Base-by-base conservation (phyloP, 139 green algal genomes). In the Coelastrella sp. region DNA sequence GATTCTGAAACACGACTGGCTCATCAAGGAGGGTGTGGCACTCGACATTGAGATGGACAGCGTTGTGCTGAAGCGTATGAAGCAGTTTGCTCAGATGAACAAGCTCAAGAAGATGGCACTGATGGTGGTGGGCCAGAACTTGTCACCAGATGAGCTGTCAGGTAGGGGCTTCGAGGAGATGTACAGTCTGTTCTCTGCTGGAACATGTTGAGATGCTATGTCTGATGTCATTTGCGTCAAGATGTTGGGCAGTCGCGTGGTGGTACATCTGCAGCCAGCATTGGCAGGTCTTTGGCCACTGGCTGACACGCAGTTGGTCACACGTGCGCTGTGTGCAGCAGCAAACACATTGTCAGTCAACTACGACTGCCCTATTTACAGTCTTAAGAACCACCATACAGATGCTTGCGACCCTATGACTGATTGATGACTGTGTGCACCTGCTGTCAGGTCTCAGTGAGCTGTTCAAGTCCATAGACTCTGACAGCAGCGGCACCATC, bases 51-150 rank as follows among this genome's bases (percentile, higher is more conserved):
- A 85, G 6, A 75, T 98, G 90, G 95, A 96, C 90, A 92, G 66
- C 78, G 92, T 96, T 49, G 95, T 98, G 85, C 91, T 97, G 79
- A 82, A 93, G 81, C 91, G 95, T 74, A 94, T 98, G 85, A 94
- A 93, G 81, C 93, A 97, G 89, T 97, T 99, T 87, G 92, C 95
- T 25, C 94, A 86, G 78, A 96, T 96, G 93, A 97, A 95, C 93
- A 96, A 95, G 91, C 92, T 98, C 58, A 97, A 98, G 90, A 96
- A 96, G 85, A 93, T 95, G 56, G 96, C 95, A 22, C 94, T 99
- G 61, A 94, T 98, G 90, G 94, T 97, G 9, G 93, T 97, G 65
- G 93, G 93, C 6, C 92, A 96, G 92, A 90, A 93, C 63, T 83
- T 97, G 74, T 92, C 88, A 8, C 80, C 89, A 19, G 93, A 96